Conservation (phyloP, 805 yeast species). For the Sugiyamaella marilandica region DNA sequence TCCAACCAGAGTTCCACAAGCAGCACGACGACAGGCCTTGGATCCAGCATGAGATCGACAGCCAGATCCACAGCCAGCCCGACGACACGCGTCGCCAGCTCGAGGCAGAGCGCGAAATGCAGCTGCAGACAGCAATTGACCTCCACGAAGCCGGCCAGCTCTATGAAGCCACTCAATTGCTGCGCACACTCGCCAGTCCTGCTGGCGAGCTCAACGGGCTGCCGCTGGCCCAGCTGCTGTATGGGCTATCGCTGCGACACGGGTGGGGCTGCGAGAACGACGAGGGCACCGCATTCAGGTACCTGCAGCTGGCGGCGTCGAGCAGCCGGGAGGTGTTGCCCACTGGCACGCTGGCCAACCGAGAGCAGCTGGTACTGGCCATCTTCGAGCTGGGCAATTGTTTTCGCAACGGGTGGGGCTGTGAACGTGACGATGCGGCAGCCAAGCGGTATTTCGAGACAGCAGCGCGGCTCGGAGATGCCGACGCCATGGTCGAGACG, state of each 20-base stretch:
- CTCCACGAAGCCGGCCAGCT: conserved; percentile 26
- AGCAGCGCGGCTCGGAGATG: conserved; percentile 31
- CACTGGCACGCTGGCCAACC: conserved; percentile 15
- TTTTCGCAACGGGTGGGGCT: conserved; percentile 32
- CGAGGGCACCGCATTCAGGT: conserved; percentile 22
- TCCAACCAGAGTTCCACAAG: too few species aligned
- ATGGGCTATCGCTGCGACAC: conserved; percentile 29
- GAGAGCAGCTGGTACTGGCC: conserved; percentile 24
- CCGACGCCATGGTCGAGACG: conserved; percentile 31
- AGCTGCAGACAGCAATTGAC: conserved; percentile 23
- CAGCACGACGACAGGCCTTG: too few species aligned
- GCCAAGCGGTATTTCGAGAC: conserved; percentile 29
- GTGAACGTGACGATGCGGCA: conserved; percentile 23
- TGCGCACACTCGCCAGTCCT: conserved; percentile 27
- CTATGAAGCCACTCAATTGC: conserved; percentile 19
- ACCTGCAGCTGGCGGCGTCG: conserved; percentile 25
- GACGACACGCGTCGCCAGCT: neutral
- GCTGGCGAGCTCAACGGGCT: neutral
- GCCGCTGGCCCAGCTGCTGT: conserved; percentile 31
- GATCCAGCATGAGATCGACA: too few species aligned
- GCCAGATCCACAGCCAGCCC: too few species aligned
- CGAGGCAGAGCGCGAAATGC: neutral
- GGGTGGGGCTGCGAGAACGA: conserved; percentile 30
- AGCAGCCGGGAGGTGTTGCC: conserved; percentile 22
- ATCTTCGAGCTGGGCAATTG: conserved; percentile 32